Conservation (phyloP, 495 filamentous ascomycete genomes). For the Rhypophila decipiens region DNA sequence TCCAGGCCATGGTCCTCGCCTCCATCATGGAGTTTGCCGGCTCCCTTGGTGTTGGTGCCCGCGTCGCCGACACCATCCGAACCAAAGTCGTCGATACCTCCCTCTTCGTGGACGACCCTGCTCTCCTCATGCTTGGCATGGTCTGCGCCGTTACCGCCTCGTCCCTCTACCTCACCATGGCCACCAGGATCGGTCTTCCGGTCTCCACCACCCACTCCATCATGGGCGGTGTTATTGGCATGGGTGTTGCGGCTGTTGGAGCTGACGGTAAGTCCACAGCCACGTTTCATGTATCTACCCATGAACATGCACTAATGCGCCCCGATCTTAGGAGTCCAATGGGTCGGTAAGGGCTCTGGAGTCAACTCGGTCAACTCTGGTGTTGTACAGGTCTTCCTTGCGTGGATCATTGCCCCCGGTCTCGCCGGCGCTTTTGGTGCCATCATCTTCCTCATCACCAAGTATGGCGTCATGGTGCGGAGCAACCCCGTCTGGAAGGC, state of each 20-base stretch:
- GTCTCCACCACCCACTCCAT: constrained; percentile 62
- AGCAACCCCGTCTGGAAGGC: constrained; percentile 50
- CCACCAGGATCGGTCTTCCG: constrained; percentile 48
- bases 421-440: constrained; percentile 48
- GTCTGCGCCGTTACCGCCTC: constrained; percentile 57
- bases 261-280: constrained; percentile 19
- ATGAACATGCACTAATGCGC: no score
- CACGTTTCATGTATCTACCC: no score
- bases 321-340: constrained; percentile 45
- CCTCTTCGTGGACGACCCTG: constrained; percentile 45
- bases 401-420: constrained; percentile 58
- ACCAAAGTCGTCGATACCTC: constrained; percentile 53
- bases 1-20: constrained; percentile 60
- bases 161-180: constrained; percentile 50
- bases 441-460: constrained; percentile 57
- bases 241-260: constrained; percentile 55
- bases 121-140: constrained; percentile 55
- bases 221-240: constrained; percentile 55
- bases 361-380: constrained; percentile 44
- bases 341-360: constrained; percentile 42
- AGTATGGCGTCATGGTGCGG: constrained; percentile 56
- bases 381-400: constrained; percentile 40
- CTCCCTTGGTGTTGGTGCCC: constrained; percentile 55
- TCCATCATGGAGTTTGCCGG: constrained; percentile 64
- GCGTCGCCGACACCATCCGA: constrained; percentile 61